Evolutionary conservation across 805 yeast species (phyloP), one percentile per base, ranked within the genome.

Genomic region (Pichia ethanolica): DNA sequence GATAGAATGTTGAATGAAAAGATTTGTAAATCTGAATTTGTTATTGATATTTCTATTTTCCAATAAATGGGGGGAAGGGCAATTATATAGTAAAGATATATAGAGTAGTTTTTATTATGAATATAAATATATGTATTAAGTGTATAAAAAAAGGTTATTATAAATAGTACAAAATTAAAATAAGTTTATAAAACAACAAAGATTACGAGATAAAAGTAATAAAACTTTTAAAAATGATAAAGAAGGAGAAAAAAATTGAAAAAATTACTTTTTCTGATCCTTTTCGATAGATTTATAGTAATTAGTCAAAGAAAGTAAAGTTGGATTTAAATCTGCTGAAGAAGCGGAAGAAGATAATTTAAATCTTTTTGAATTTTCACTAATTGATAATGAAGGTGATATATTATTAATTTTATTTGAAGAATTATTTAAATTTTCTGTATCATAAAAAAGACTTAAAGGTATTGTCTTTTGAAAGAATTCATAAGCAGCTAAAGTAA

Each of bases 401-500:
- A 20, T 20, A 20, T 20, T 20, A 20, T 20, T 30, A 30, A 30
- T 30, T 30, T 9, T 30, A 30, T 7, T 30, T 6, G 32, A 30
- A 30, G 32, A 30, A 4, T 30, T 30, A 20, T 20, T 20, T 20
- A 3, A 20, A 20, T 35, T 33, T 6, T 46, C 45, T 2, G 42
- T 33, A n/a, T 53, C 52, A 49, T 66, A 67, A 50, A 67, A 58
- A 42, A 59, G 54, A 68, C 72, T 81, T 56, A 85, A 76, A 43
- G 97, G 96, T 68, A 89, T 72, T 59, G 83, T 60, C 44, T 75
- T 78, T 65, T 91, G 96, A 67, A 91, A 82, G 35, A 93, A 68
- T 68, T 91, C 99, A 69, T 93, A 91, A 28, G 96, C 90, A n/a
- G 98, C 98, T 60, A 91, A 77, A 6, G 99, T 91, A 70, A 90